These are phyloP conservation scores for Vachellia pachyceras DNA, from an alignment of 306 rosid genomes.

Conservation along the genomic window DNA sequence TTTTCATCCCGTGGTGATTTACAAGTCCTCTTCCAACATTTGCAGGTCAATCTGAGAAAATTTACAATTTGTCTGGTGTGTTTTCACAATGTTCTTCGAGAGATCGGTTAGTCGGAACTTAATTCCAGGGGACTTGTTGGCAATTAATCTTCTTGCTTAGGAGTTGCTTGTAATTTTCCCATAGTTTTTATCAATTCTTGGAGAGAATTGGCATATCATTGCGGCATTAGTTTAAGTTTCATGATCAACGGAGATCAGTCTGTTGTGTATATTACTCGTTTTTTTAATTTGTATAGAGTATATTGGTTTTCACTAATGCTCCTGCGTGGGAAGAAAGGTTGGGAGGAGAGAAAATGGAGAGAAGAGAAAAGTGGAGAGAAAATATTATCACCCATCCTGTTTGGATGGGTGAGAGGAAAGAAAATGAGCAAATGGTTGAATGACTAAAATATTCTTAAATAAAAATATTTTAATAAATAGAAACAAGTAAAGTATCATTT, in stretches of 20 bases:
- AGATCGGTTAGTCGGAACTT: background rate
- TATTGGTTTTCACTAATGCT: slow-evolving; percentile 20
- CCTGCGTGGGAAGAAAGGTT: too few species aligned
- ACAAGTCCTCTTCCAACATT: background rate
- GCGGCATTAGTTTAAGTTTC: slow-evolving; percentile 31
- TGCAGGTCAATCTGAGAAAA: background rate
- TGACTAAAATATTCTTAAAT: too few species aligned
- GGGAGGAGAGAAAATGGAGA: too few species aligned
- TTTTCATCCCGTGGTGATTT: background rate
- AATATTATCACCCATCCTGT: too few species aligned
- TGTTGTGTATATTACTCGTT: slow-evolving; percentile 30
- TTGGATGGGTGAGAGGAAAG: too few species aligned
- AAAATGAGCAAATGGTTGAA: too few species aligned
- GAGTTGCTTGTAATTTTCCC: background rate
- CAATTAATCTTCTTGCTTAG: background rate
- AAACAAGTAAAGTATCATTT: too few species aligned
- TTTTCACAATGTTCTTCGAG: background rate
- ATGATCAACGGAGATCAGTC: slow-evolving; percentile 25
- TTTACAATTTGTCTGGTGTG: background rate
- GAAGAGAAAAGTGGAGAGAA: too few species aligned
- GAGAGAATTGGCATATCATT: slow-evolving; percentile 26
- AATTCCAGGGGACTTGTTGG: background rate
- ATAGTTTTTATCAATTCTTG: slow-evolving; percentile 40
- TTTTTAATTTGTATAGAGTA: slow-evolving; percentile 37
- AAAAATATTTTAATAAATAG: too few species aligned